Conservation (phyloP, 139 green algal genomes). For the Closterium sp. region DNA sequence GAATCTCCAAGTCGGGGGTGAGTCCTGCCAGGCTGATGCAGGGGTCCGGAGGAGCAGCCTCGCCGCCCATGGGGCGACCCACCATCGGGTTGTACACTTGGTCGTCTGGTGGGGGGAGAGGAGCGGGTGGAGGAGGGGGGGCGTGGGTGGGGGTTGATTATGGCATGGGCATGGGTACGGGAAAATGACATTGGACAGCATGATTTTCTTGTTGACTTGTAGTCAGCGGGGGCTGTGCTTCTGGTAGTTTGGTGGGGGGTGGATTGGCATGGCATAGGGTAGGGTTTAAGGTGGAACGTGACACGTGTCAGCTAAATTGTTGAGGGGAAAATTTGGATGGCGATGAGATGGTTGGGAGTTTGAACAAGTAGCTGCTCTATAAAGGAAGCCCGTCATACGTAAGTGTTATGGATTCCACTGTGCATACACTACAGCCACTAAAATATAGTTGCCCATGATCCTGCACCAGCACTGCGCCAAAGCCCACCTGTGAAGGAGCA, state of each 20-base stretch:
- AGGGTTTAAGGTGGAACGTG: neutral
- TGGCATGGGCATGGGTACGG: neutral
- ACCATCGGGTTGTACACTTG: neutral
- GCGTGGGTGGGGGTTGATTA: too few relatives aligned
- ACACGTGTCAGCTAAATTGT: neutral
- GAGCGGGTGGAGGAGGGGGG: too few relatives aligned
- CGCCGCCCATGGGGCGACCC: neutral
- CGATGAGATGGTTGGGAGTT: too few relatives aligned
- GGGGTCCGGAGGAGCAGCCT: neutral
- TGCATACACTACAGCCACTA: neutral
- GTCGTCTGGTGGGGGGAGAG: neutral
- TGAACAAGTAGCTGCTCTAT: too few relatives aligned
- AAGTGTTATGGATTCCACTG: neutral
- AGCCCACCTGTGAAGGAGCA: neutral
- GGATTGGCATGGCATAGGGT: neutral
- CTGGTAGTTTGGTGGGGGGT: too few relatives aligned
- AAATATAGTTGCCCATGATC: neutral
- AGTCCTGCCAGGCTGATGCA: neutral
- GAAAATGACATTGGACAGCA: neutral
- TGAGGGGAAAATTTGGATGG: neutral
- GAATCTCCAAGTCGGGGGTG: neutral
- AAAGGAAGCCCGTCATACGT: neutral
- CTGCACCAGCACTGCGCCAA: neutral
- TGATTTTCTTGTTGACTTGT: too few relatives aligned
- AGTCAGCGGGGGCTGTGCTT: too few relatives aligned